phyloP scores from a whole-genome alignment of 2,329 filamentous ascomycete genomes.

The Aspergillus sp. region DNA sequence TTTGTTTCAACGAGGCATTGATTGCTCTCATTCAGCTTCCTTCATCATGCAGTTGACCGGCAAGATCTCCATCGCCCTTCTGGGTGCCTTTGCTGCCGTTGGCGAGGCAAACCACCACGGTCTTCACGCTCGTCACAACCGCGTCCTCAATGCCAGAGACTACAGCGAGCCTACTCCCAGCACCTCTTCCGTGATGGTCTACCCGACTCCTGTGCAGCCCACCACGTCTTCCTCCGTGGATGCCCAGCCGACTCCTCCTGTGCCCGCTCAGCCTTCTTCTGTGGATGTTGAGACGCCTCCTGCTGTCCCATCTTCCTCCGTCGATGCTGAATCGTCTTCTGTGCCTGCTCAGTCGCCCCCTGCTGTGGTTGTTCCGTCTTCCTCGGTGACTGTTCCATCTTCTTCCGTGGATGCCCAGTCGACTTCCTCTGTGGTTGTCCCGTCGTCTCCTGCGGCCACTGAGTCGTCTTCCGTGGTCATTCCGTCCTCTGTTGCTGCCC shows the following conservation, averaged over 20 bases:
- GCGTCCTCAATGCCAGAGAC: slow-evolving; percentile 14
- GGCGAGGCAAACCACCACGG: slow-evolving; percentile 27
- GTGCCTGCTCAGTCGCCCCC: not conserved
- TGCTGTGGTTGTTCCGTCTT: not conserved
- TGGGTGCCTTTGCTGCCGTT: slow-evolving; percentile 31
- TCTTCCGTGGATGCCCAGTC: slow-evolving; percentile 1
- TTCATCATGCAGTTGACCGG: slow-evolving; percentile 32
- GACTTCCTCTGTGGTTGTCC: slow-evolving; percentile 4
- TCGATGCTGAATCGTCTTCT: not conserved
- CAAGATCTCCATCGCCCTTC: slow-evolving; percentile 31
- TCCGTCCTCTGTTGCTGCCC: not conserved
- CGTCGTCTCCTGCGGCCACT: slow-evolving; percentile 6
- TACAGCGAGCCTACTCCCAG: slow-evolving; percentile 10
- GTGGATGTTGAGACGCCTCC: not conserved
- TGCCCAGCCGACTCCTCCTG: slow-evolving; percentile 2
- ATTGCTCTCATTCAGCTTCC: slow-evolving; percentile 10
- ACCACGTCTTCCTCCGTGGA: too few relatives aligned
- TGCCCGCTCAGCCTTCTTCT: slow-evolving; percentile 4
- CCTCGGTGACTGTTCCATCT: not conserved
- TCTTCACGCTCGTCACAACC: slow-evolving; percentile 19
- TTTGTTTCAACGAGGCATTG: slow-evolving; percentile 14
- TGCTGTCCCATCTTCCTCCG: not conserved
- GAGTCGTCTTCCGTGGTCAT: slow-evolving; percentile 1
- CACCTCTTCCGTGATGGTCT: slow-evolving; percentile 5
- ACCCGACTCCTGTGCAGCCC: too few relatives aligned